These are phyloP conservation scores for Lojkania enalia DNA, from an alignment of 2,329 filamentous ascomycete genomes.

Conservation along the genomic window DNA sequence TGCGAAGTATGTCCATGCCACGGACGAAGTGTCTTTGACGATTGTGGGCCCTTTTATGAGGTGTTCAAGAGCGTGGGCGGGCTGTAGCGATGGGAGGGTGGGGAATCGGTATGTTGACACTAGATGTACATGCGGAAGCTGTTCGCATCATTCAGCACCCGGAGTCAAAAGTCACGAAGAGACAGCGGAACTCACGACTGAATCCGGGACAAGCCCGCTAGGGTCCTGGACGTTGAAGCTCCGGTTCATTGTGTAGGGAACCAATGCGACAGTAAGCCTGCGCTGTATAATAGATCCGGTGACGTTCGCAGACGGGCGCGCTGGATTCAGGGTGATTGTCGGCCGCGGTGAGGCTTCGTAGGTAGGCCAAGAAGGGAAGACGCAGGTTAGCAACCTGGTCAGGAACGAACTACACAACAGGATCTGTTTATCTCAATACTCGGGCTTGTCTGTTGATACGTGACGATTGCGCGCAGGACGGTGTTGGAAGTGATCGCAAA, in stretches of 20 bases:
- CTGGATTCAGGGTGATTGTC: too few relatives aligned
- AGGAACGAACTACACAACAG: too few relatives aligned
- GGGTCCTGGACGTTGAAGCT: constrained; percentile 37
- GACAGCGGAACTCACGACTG: constrained; percentile 31
- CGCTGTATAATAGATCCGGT: too few relatives aligned
- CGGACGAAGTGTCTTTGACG: constrained; percentile 79
- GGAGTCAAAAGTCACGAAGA: constrained; percentile 17
- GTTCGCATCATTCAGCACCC: constrained; percentile 6
- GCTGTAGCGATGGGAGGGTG: constrained; percentile 68
- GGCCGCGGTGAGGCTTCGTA: not conserved
- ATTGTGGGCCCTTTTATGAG: constrained; percentile 82
- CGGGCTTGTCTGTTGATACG: too few relatives aligned
- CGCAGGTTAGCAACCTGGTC: constrained; percentile 29
- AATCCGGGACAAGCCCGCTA: constrained; percentile 39
- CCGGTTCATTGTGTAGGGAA: constrained; percentile 36
- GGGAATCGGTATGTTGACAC: constrained; percentile 84
- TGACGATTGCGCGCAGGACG: too few relatives aligned
- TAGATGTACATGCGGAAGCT: constrained; percentile 89
- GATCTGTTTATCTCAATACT: too few relatives aligned
- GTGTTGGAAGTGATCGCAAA: too few relatives aligned
- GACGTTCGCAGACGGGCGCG: too few relatives aligned
- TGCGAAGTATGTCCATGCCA: constrained; percentile 92
- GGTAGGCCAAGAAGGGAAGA: constrained; percentile 24
- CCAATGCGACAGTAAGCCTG: constrained; percentile 36
- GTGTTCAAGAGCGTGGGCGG: constrained; percentile 80